phyloP scores from a whole-genome alignment of 139 green algal species.

The Eudorina sp. region DNA sequence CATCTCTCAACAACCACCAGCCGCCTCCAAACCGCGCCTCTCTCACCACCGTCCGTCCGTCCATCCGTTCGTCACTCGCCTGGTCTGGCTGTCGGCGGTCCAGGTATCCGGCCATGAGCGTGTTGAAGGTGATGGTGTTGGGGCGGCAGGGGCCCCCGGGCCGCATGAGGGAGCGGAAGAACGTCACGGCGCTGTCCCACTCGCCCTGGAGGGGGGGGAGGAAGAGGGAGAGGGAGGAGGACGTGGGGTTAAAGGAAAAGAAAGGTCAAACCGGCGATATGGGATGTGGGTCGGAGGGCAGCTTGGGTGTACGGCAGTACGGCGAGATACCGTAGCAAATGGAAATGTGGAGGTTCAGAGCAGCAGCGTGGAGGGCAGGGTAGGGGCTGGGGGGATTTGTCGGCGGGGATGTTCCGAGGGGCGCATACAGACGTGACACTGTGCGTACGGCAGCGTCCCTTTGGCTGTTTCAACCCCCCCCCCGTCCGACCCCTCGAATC shows the following conservation, averaged over 20 bases:
- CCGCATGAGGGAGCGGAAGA: constrained; percentile 68
- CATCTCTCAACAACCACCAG: neutral
- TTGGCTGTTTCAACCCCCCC: neutral
- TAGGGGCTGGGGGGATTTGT: too few relatives aligned
- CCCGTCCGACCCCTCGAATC: too few relatives aligned
- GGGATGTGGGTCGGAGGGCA: too few relatives aligned
- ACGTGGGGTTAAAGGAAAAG: neutral
- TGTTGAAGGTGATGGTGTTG: constrained; percentile 82
- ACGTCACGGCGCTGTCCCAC: constrained; percentile 66
- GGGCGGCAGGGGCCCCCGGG: constrained; percentile 56
- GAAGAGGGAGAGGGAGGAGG: neutral
- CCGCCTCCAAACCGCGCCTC: neutral
- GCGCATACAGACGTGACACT: too few relatives aligned
- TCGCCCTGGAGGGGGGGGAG: constrained; percentile 60
- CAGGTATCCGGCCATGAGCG: constrained; percentile 74
- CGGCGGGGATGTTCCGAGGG: too few relatives aligned
- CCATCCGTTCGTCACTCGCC: neutral
- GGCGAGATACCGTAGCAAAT: too few relatives aligned
- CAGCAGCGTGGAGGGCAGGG: too few relatives aligned
- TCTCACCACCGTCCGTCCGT: neutral
- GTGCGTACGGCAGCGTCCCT: neutral
- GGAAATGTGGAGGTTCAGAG: too few relatives aligned
- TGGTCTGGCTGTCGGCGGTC: constrained; percentile 50
- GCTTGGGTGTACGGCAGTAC: too few relatives aligned
- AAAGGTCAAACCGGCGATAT: neutral